Base-by-base conservation (phyloP, 2,329 filamentous ascomycete species). In the Sclerotinia minor region DNA sequence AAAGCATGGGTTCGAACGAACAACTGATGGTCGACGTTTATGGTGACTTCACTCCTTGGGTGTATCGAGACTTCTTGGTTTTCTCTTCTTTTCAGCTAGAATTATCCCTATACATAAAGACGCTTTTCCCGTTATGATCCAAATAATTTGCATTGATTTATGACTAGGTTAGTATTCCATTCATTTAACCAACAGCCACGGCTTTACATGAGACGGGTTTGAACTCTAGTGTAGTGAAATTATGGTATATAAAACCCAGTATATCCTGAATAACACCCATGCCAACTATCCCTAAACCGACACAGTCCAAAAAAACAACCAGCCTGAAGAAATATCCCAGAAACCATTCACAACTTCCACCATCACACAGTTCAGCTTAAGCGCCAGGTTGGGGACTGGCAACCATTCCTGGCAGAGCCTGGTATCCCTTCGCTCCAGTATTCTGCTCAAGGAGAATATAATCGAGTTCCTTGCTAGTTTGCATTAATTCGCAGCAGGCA, bases 391-490 rank as follows among this genome's bases (percentile, higher is more conserved):
- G 47, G 24, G 59, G 59, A 11, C n/a, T n/a, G 0, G 59, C 59
- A 49, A 57, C 29, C 66, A 67, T 67, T 44, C 50, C 65, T 8
- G 47, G n/a, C 3, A 19, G 29, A 35, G 41, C 17, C 19, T 67
- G 21, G 8, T 67, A 67, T 11, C 65, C 65, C 11, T 67, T 17
- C 11, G 26, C 3, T 26, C 35, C 7, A n/a, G 38, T 19, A 7
- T 44, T 49, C 21, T 67, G 57, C 29, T 67, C 65, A 17, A 53
- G 26, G 7, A 67, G 45, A 55, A 67, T 41, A 26, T 50, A 59
- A 35, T 69, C 64, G 29, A 69, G 24, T 38, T 69, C 67, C 50
- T 69, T 69, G 55, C 64, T 67, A 13, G 64, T 67, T 17, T 69
- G 67, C 45, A 69, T 67, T 29, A 69, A 60, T 55, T 69, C 67